These are phyloP conservation scores for Entophlyctis helioformis DNA, from an alignment of 192 early-diverging fungal species.

Conservation along the genomic window DNA sequence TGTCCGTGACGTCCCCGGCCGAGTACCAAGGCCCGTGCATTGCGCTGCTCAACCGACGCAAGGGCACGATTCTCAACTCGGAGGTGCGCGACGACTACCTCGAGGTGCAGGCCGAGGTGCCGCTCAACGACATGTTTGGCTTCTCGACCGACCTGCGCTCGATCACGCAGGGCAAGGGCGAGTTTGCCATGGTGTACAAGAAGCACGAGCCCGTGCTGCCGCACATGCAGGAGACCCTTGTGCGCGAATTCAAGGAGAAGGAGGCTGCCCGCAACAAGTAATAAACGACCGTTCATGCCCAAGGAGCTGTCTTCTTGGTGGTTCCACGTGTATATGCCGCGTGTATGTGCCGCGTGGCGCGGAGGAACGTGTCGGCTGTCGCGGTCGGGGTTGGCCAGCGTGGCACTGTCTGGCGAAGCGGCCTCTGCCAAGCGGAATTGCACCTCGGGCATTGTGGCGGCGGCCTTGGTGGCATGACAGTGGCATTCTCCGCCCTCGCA, in stretches of 20 bases:
- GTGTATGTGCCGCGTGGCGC: too few species aligned
- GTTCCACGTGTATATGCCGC: too few species aligned
- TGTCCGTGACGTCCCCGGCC: constrained; percentile 73
- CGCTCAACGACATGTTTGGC: constrained; percentile 98
- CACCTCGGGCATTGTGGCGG: too few species aligned
- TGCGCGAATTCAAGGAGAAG: constrained; percentile 78
- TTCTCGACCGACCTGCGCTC: constrained; percentile 92
- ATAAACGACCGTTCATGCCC: too few species aligned
- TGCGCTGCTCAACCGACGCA: constrained; percentile 90
- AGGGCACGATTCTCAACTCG: constrained; percentile 87
- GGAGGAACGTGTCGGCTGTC: too few species aligned
- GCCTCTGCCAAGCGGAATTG: too few species aligned
- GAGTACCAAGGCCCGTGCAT: constrained; percentile 90
- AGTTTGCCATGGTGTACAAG: constrained; percentile 97
- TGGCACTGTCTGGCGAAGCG: too few species aligned
- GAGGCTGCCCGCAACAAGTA: constrained; percentile 8
- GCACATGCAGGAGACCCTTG: constrained; percentile 73
- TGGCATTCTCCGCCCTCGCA: too few species aligned
- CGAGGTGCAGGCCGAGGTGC: constrained; percentile 72
- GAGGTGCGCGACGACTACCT: constrained; percentile 90
- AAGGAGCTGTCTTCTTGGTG: too few species aligned
- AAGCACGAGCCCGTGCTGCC: constrained; percentile 58
- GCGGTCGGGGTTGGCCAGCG: too few species aligned
- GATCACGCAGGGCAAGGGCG: constrained; percentile 86
- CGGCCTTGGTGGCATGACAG: too few species aligned